phyloP scores from a whole-genome alignment of 1,284 basidiomycete genomes.

The Gymnopus androsaceus region DNA sequence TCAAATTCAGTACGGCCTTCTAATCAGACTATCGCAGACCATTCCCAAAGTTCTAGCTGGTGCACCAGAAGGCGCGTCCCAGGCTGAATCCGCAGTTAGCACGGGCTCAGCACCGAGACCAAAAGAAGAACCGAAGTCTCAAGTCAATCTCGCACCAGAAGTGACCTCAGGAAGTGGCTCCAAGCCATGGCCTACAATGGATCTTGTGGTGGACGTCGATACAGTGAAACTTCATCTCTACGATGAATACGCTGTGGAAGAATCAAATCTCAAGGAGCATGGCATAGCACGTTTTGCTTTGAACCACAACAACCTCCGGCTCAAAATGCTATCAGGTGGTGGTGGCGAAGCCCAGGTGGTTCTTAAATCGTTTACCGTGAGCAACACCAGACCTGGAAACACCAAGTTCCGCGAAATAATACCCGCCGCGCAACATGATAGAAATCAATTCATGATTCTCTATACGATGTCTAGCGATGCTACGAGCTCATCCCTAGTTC shows the following conservation, averaged over 20 bases:
- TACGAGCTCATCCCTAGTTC: conserved; percentile 65
- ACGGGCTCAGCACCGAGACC: conserved; percentile 11
- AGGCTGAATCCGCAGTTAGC: conserved; percentile 26
- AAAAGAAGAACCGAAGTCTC: conserved; percentile 13
- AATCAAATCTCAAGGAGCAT: conserved; percentile 69
- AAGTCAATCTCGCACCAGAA: conserved; percentile 62
- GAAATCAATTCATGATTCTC: conserved; percentile 94
- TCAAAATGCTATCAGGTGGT: conserved; percentile 85
- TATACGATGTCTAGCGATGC: conserved; percentile 75
- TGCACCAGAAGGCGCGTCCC: conserved; percentile 37
- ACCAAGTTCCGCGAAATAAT: conserved; percentile 95
- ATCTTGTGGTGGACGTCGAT: conserved; percentile 76
- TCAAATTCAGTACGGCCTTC: conserved; percentile 84
- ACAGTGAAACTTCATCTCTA: conserved; percentile 92
- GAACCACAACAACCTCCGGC: conserved; percentile 76
- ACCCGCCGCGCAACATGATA: conserved; percentile 85
- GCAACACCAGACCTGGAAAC: conserved; percentile 81
- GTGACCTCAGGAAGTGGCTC: conserved; percentile 31
- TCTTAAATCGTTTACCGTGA: conserved; percentile 89
- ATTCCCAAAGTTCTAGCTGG: conserved; percentile 71
- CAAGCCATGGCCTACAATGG: conserved; percentile 62
- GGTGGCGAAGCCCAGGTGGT: conserved; percentile 87
- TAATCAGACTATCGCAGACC: conserved; percentile 73
- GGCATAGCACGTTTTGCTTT: conserved; percentile 89
- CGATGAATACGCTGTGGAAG: conserved; percentile 63